Conservation (phyloP, 495 filamentous ascomycete genomes). For the Xylaria acuta region DNA sequence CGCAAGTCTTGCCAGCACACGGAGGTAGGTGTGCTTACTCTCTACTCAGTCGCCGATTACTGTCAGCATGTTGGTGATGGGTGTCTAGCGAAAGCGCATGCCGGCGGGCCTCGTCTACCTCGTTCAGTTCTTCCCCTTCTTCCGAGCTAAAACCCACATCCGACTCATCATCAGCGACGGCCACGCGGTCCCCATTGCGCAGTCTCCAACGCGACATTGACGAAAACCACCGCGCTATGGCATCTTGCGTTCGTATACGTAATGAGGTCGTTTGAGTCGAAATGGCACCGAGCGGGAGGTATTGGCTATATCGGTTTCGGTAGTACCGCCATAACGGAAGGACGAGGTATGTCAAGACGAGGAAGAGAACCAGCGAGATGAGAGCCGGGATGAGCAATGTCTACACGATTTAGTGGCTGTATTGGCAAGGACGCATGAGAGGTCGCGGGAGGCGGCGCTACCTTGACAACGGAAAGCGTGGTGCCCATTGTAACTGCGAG, state of each 20-base stretch:
- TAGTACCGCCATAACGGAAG: slow-evolving; percentile 79
- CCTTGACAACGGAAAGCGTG: slow-evolving; percentile 55
- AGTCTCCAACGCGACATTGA: slow-evolving; percentile 60
- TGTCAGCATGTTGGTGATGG: slow-evolving; percentile 58
- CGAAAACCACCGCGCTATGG: slow-evolving; percentile 60
- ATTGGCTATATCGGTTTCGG: slow-evolving; percentile 74
- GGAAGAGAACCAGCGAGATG: slow-evolving; percentile 77
- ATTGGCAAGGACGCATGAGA: not conserved
- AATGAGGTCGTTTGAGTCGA: slow-evolving; percentile 66
- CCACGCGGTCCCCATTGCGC: slow-evolving; percentile 42
- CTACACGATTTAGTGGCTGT: slow-evolving; percentile 49
- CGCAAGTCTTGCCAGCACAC: not conserved
- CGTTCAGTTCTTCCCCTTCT: slow-evolving; percentile 66
- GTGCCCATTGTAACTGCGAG: slow-evolving; percentile 41
- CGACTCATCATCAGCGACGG: slow-evolving; percentile 47
- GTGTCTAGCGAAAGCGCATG: slow-evolving; percentile 66
- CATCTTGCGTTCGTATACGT: slow-evolving; percentile 64
- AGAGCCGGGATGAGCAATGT: slow-evolving; percentile 78
- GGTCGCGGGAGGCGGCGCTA: slow-evolving; percentile 28
- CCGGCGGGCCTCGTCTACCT: slow-evolving; percentile 72
- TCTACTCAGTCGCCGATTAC: slow-evolving; percentile 70
- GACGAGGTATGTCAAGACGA: slow-evolving; percentile 71
- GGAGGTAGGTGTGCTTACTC: slow-evolving; percentile 54
- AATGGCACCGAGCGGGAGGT: slow-evolving; percentile 70
- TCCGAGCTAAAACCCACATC: slow-evolving; percentile 57